Evolutionary conservation across 345 rosid species (phyloP).

Genomic region (Eucalyptus marginata): DNA sequence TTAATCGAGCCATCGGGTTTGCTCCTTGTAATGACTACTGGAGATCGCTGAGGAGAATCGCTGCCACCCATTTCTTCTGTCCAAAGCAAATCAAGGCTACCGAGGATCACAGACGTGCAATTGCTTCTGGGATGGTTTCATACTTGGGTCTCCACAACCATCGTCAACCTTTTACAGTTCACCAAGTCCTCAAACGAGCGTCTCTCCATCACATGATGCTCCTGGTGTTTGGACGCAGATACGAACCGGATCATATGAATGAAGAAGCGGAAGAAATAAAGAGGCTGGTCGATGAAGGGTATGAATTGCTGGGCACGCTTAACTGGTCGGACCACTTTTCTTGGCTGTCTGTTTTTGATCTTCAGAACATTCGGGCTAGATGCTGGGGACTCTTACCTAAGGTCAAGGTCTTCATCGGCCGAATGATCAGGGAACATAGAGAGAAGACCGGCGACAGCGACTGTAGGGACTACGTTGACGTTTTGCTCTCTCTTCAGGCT

Average conservation of each 20-base stretch:
- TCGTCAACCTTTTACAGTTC: not conserved
- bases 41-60: conserved; percentile 37
- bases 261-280: conserved; percentile 1
- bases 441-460: not conserved
- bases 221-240: conserved; percentile 28
- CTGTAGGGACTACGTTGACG: conserved; percentile 22
- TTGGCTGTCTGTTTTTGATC: conserved; percentile 28
- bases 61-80: conserved; percentile 30
- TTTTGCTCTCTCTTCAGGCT: conserved; percentile 23
- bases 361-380: conserved; percentile 25
- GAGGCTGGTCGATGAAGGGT: conserved; percentile 39
- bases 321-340: conserved; percentile 50
- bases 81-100: conserved; percentile 30
- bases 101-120: conserved; percentile 12
- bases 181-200: conserved; percentile 23
- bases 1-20: conserved; percentile 43
- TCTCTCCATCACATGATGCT: conserved; percentile 47
- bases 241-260: not conserved
- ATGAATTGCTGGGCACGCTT: conserved; percentile 27
- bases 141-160: not conserved
- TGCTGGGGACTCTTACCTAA: conserved; percentile 26
- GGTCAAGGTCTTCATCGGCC: conserved; percentile 34
- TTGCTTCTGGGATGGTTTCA: conserved; percentile 25
- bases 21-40: conserved; percentile 47
- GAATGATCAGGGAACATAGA: conserved; percentile 4